phyloP scores from a whole-genome alignment of 2,329 filamentous ascomycete species.

The Cordyceps cicadae region DNA sequence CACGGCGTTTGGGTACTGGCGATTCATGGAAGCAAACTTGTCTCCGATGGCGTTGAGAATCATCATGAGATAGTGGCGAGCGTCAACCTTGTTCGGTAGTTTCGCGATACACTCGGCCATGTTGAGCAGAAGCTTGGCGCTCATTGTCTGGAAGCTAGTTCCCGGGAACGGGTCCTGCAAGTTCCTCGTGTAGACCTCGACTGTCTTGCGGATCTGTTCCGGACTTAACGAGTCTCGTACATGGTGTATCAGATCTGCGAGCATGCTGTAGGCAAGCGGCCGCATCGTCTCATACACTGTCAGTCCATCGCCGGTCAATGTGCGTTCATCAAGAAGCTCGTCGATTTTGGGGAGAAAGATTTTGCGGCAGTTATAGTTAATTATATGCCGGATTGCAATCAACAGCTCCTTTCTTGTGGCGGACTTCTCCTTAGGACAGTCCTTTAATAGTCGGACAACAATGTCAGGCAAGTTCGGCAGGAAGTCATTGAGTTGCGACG shows the following conservation, averaged over 20 bases:
- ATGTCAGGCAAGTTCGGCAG: constrained; percentile 77
- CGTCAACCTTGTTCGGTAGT: constrained; percentile 85
- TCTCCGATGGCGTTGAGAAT: constrained; percentile 97
- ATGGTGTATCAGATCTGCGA: constrained; percentile 96
- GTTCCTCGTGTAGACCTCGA: constrained; percentile 95
- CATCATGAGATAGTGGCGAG: constrained; percentile 91
- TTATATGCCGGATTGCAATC: constrained; percentile 94
- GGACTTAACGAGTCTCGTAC: constrained; percentile 81
- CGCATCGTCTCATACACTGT: constrained; percentile 96
- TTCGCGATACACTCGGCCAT: constrained; percentile 98
- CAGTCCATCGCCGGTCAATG: constrained; percentile 86
- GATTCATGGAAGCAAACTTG: constrained; percentile 97
- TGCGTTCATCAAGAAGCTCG: constrained; percentile 86
- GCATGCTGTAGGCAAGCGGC: constrained; percentile 93
- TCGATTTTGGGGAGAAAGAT: constrained; percentile 94
- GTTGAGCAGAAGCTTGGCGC: constrained; percentile 89
- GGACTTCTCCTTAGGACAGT: constrained; percentile 92
- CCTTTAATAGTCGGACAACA: constrained; percentile 81
- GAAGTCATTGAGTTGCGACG: constrained; percentile 81
- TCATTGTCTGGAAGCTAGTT: constrained; percentile 99
- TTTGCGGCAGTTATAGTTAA: constrained; percentile 96
- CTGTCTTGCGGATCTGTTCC: constrained; percentile 88
- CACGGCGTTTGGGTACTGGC: constrained; percentile 88
- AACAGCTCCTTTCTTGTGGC: constrained; percentile 88
- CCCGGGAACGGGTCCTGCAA: constrained; percentile 92